These are phyloP conservation scores for Trichaptum fuscoviolaceum DNA, from an alignment of 768 basidiomycete genomes.

Conservation along the genomic window DNA sequence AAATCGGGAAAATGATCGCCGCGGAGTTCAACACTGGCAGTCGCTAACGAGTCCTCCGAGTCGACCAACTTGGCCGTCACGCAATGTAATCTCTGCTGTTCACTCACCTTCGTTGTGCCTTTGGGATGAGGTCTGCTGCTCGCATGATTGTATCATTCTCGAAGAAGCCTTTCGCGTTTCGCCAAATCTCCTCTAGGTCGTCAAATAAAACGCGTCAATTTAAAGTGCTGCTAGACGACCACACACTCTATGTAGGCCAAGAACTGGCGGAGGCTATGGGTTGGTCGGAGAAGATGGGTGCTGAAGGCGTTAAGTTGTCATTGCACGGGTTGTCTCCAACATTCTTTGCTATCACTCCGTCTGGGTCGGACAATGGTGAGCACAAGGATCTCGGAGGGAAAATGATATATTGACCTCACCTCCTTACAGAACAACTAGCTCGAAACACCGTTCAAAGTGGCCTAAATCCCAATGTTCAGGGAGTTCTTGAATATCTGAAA, in stretches of 20 bases:
- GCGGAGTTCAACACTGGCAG: too few species aligned
- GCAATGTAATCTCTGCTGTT: too few species aligned
- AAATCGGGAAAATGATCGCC: too few species aligned
- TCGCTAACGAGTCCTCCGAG: too few species aligned
- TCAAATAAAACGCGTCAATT: constrained; percentile 10
- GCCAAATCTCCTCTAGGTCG: background rate
- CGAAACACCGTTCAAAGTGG: background rate
- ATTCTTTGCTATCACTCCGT: constrained; percentile 18
- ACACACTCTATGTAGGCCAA: constrained; percentile 17
- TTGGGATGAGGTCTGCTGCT: background rate
- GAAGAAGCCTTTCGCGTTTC: background rate
- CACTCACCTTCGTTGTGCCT: background rate
- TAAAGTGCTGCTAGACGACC: constrained; percentile 18
- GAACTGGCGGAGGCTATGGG: constrained; percentile 17
- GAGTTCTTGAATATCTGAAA: constrained; percentile 5
- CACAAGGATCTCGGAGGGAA: background rate
- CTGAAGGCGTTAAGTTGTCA: constrained; percentile 11
- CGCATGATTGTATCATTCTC: background rate
- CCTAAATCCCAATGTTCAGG: background rate
- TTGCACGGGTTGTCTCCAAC: constrained; percentile 17
- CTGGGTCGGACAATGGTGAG: constrained; percentile 17
- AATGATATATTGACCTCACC: background rate
- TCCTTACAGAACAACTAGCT: background rate
- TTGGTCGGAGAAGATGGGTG: constrained; percentile 10
- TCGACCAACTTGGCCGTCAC: too few species aligned